These are phyloP conservation scores for Lepidium didymum DNA, from an alignment of 345 rosid species.

Conservation along the genomic window DNA sequence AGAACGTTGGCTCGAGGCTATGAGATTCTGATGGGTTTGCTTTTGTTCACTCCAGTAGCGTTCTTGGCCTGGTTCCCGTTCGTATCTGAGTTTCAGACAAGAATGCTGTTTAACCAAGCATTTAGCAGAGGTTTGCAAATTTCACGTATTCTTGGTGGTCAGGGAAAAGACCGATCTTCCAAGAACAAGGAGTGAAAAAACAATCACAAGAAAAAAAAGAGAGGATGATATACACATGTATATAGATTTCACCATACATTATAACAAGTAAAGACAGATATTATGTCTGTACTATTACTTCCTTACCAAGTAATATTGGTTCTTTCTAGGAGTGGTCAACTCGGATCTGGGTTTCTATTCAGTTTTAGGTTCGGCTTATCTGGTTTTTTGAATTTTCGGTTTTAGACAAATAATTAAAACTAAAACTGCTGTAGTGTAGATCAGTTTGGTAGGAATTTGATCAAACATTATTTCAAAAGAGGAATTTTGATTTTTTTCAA, in stretches of 20 bases:
- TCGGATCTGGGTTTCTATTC: neutral
- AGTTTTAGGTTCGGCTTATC: neutral
- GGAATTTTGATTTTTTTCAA: too few relatives aligned
- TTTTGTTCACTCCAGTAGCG: slow-evolving; percentile 76
- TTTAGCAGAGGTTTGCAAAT: slow-evolving; percentile 91
- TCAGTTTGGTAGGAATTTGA: neutral
- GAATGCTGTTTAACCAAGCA: slow-evolving; percentile 93
- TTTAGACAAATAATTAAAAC: neutral
- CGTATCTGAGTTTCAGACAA: slow-evolving; percentile 81
- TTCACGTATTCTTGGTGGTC: slow-evolving; percentile 82
- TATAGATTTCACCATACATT: neutral
- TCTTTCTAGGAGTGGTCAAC: neutral
- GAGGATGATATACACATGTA: neutral
- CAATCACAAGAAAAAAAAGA: neutral
- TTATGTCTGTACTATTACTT: neutral
- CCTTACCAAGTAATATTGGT: neutral
- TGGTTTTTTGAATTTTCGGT: neutral
- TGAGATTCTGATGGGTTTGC: slow-evolving; percentile 67
- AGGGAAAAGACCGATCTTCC: slow-evolving; percentile 55
- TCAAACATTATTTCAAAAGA: too few relatives aligned
- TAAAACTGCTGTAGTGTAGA: neutral
- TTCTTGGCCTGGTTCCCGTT: slow-evolving; percentile 91
- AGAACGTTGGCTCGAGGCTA: slow-evolving; percentile 66
- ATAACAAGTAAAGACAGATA: neutral
- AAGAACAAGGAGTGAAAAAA: slow-evolving; percentile 43